Base-by-base conservation (phyloP, 169 alveolate species). In the Plasmodium adleri region DNA sequence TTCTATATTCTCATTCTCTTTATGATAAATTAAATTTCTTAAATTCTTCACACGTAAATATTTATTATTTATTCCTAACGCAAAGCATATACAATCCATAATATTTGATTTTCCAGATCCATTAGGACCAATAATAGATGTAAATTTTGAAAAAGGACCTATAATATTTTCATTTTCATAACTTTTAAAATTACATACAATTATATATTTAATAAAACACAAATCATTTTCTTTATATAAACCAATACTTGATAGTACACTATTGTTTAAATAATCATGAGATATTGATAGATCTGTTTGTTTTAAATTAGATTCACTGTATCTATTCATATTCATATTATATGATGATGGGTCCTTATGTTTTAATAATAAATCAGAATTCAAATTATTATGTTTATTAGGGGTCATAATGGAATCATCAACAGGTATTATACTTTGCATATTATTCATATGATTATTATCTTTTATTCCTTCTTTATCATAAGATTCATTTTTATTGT, bases 61-160 rank as follows among this genome's bases (percentile, higher is more conserved):
- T 63, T 94, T 92, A 45, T 97, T 93, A 47, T 95, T 92, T 45
- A 97, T 78, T 15, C 99, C 98, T 43, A 98, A 93, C 15, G 93
- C 97, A 24, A 95, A 95, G 75, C 96, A 97, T 94, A 73, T 94
- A 43, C 91, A 97, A 96, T 93, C 96, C 97, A 93, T 97, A 90
- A 72, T 96, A 93, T 95, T 97, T 73, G 96, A 97, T 59, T 94
- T 94, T n/a, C 99, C 99, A 62, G 97, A 96, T 1, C 99, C 99
- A 85, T 97, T 97, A 0, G 99, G 99, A 3, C 99, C 99, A 13
- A 97, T 93, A 8, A 97, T 96, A 3, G 97, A 97, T 9, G 98
- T 96, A 85, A 97, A 96, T 90, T 95, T 92, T 10, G 94, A 87
- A 74, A 95, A 94, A 2, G 94, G 98, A 1, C 99, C 98, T 1